phyloP scores from a whole-genome alignment of 768 basidiomycete genomes.

The Lepiota venenata region DNA sequence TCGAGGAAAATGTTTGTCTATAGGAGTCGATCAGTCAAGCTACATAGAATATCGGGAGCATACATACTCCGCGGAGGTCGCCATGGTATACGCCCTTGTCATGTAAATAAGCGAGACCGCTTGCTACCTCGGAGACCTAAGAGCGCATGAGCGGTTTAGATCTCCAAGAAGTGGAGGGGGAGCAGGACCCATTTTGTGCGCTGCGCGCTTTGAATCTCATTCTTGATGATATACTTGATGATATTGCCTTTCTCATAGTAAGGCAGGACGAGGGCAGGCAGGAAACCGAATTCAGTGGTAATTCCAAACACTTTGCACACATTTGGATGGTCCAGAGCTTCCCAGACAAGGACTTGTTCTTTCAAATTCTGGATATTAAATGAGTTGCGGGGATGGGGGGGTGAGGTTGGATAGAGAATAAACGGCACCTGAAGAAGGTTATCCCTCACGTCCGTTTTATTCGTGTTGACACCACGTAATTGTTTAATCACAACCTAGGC shows the following conservation, averaged over 20 bases:
- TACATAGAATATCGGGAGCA: not conserved
- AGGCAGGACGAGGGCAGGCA: conserved; percentile 23
- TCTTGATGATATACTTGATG: conserved; percentile 15
- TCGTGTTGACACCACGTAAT: conserved; percentile 17
- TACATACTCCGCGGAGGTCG: conserved; percentile 22
- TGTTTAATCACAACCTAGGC: conserved; percentile 17
- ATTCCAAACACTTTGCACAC: conserved; percentile 20
- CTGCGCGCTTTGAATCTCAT: not conserved
- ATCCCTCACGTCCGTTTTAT: conserved; percentile 11
- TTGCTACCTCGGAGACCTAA: conserved; percentile 11
- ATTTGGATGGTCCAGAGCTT: conserved; percentile 17
- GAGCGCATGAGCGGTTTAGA: not conserved
- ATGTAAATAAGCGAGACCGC: conserved; percentile 24
- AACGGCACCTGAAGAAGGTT: conserved; percentile 9
- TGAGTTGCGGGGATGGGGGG: not conserved
- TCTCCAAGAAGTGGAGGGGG: not conserved
- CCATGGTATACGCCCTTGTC: conserved; percentile 21
- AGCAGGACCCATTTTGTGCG: conserved; percentile 7
- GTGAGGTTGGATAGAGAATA: not conserved
- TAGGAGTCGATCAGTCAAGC: not conserved
- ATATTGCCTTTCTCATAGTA: conserved; percentile 22
- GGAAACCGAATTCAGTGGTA: conserved; percentile 12
- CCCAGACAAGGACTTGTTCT: conserved; percentile 11
- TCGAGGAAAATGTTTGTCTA: conserved; percentile 28
- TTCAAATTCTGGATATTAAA: conserved; percentile 5